These are phyloP conservation scores for Madurella fahalii DNA, from an alignment of 2,329 filamentous ascomycete species.

Conservation along the genomic window DNA sequence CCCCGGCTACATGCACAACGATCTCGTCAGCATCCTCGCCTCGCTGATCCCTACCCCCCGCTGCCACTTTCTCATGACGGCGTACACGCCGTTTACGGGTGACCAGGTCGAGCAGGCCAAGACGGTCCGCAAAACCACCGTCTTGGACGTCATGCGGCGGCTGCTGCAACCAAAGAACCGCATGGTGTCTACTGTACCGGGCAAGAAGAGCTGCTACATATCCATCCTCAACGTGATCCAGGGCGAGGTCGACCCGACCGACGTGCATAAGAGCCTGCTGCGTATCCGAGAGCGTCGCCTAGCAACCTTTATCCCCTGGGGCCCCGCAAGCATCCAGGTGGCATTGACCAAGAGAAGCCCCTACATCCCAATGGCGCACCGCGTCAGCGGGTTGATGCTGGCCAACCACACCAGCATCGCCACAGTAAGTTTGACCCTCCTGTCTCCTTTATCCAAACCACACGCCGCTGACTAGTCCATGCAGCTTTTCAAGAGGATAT, in stretches of 20 bases:
- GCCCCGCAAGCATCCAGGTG: slow-evolving; percentile 94
- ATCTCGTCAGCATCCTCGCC: slow-evolving; percentile 93
- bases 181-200: slow-evolving; percentile 94
- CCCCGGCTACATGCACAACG: slow-evolving; percentile 99
- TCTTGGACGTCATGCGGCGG: slow-evolving; percentile 94
- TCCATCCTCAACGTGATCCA: slow-evolving; percentile 99
- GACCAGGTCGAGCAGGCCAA: slow-evolving; percentile 96
- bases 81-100: slow-evolving; percentile 95
- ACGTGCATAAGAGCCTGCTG: slow-evolving; percentile 96
- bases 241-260: slow-evolving; percentile 95
- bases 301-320: slow-evolving; percentile 97
- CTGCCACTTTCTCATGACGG: slow-evolving; percentile 97
- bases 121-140: slow-evolving; percentile 96
- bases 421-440: slow-evolving; percentile 52
- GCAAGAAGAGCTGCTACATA: slow-evolving; percentile 98
- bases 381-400: slow-evolving; percentile 94
- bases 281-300: slow-evolving; percentile 91
- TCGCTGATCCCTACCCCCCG: slow-evolving; percentile 93
- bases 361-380: slow-evolving; percentile 88
- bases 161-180: slow-evolving; percentile 96
- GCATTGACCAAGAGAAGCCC: slow-evolving; percentile 95
- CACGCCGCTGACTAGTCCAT: not conserved
- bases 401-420: slow-evolving; percentile 98
- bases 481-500: slow-evolving; percentile 85
- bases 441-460: not conserved